Percentiles rank a stretch among this genome's conserved stretches.
These are phyloP conservation scores for Aciculosporium take DNA, from an alignment of 2,329 filamentous ascomycete species.

Conservation along the genomic window DNA sequence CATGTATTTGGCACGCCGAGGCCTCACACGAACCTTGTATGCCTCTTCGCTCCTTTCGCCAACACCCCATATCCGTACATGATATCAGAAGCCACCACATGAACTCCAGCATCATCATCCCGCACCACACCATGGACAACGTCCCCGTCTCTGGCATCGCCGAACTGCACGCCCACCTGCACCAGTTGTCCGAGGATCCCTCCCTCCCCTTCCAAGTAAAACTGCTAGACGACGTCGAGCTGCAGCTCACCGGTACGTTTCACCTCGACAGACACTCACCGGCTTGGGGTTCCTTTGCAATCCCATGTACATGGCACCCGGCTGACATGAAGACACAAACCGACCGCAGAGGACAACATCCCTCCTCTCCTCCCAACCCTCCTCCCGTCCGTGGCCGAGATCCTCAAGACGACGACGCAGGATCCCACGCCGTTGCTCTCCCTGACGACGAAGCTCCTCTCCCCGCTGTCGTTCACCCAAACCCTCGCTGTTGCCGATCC, in stretches of 20 bases:
- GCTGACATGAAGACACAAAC: too few species aligned
- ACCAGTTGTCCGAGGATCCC: conserved; percentile 31
- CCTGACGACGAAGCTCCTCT: conserved; percentile 41
- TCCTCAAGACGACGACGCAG: conserved; percentile 35
- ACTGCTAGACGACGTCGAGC: conserved; percentile 44
- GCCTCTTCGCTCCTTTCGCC: too few species aligned
- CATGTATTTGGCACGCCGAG: too few species aligned
- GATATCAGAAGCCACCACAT: conserved; percentile 12
- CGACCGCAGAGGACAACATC: conserved; percentile 33
- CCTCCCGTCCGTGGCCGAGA: conserved; percentile 37
- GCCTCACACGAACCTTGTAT: too few species aligned
- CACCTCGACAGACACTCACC: background rate
- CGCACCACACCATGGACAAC: conserved; percentile 24
- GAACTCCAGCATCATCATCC: conserved; percentile 19
- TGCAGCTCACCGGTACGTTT: conserved; percentile 41
- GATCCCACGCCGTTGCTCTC: conserved; percentile 38
- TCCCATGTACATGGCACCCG: too few species aligned
- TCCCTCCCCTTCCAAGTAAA: conserved; percentile 28
- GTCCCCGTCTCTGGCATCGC: conserved; percentile 36
- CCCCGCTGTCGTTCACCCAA: conserved; percentile 36
- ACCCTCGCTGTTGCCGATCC: conserved; percentile 37
- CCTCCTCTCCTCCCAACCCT: conserved; percentile 36
- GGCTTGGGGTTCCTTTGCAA: too few species aligned
- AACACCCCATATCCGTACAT: too few species aligned
- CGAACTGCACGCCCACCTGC: conserved; percentile 40